Evolutionary conservation across 768 basidiomycete species (phyloP).

Genomic region (Mycena kentingensis): DNA sequence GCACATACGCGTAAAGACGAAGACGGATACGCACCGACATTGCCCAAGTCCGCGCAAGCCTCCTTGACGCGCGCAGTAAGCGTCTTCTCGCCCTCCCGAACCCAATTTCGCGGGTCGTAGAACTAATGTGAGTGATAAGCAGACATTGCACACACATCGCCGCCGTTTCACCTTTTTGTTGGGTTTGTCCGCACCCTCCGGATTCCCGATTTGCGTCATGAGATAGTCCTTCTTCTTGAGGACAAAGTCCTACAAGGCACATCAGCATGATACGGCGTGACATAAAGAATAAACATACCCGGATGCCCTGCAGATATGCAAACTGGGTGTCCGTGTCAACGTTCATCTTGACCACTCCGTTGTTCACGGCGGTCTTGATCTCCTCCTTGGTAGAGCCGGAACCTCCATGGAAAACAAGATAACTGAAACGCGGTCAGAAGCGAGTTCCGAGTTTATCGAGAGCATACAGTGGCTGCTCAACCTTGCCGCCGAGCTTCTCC

Average conservation of each 20-base stretch:
- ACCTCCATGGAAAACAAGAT: conserved; percentile 99
- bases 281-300: conserved; percentile 44
- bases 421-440: conserved; percentile 50
- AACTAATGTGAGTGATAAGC: conserved; percentile 40
- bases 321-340: conserved; percentile 95
- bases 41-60: conserved; percentile 90
- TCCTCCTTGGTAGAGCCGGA: conserved; percentile 97
- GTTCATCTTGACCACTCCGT: conserved; percentile 99
- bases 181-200: conserved; percentile 94
- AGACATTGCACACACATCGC: neutral
- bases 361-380: conserved; percentile 84
- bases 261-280: conserved; percentile 1
- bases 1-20: neutral
- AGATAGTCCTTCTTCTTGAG: conserved; percentile 86
- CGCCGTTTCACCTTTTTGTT: conserved; percentile 94
- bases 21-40: neutral
- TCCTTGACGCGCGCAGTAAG: conserved; percentile 84
- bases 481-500: conserved; percentile 63
- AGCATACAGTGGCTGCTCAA: conserved; percentile 83
- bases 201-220: conserved; percentile 91
- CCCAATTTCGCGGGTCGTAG: conserved; percentile 98
- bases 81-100: conserved; percentile 97
- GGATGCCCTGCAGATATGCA: conserved; percentile 86
- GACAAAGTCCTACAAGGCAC: conserved; percentile 71
- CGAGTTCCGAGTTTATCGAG: too few relatives aligned